phyloP scores from a whole-genome alignment of 176 grass and related monocot genomes.

The Carex kokanica region DNA sequence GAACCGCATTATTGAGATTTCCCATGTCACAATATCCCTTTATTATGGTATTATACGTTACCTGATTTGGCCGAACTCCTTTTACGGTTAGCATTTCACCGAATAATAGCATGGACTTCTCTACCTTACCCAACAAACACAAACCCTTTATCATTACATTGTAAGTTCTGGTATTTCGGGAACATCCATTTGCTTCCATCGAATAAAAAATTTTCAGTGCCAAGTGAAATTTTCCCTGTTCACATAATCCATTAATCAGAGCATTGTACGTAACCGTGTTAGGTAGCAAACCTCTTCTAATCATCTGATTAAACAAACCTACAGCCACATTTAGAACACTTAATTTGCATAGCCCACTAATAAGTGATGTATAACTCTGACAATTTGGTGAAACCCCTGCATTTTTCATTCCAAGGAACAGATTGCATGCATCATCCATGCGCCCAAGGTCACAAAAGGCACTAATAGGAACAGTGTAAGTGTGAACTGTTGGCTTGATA shows the following conservation, averaged over 20 bases:
- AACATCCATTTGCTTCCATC: slow-evolving; percentile 39
- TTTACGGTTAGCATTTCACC: slow-evolving; percentile 32
- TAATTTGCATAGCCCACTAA: slow-evolving; percentile 39
- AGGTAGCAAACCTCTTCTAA: slow-evolving; percentile 36
- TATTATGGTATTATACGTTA: slow-evolving; percentile 63
- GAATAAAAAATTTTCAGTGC: slow-evolving; percentile 40
- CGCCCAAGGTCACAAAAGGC: slow-evolving; percentile 32
- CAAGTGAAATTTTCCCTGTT: slow-evolving; percentile 28
- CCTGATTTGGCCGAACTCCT: slow-evolving; percentile 38
- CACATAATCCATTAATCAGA: slow-evolving; percentile 45
- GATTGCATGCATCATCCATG: slow-evolving; percentile 37
- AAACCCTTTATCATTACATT: slow-evolving; percentile 56
- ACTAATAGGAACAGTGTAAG: slow-evolving; percentile 36
- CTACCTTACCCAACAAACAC: slow-evolving; percentile 37
- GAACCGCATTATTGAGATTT: slow-evolving; percentile 42
- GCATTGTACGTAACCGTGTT: slow-evolving; percentile 47
- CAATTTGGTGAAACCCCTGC: slow-evolving; percentile 39
- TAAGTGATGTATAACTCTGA: slow-evolving; percentile 45
- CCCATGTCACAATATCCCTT: slow-evolving; percentile 45
- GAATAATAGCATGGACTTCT: slow-evolving; percentile 47
- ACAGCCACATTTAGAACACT: slow-evolving; percentile 40
- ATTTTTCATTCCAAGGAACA: slow-evolving; percentile 42
- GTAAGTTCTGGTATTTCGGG: slow-evolving; percentile 37
- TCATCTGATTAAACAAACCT: slow-evolving; percentile 61
- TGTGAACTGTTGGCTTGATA: slow-evolving; percentile 31